Base-by-base conservation (phyloP, 2,329 filamentous ascomycete species). In the Aspergillus quadricinctus region DNA sequence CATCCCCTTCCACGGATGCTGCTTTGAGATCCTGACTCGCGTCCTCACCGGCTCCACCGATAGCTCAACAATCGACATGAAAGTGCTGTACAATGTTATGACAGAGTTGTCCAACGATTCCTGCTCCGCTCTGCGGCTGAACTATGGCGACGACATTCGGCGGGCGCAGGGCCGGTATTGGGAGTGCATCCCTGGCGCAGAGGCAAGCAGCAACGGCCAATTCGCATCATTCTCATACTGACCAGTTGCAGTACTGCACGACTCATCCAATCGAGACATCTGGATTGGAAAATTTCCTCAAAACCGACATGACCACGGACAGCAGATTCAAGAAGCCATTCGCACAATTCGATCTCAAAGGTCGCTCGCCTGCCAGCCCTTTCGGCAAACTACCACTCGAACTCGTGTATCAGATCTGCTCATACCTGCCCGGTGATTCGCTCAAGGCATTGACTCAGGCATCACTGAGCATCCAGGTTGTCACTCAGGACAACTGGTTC, bases 91-190 rank as follows among this genome's bases (percentile, higher is more conserved):
- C 54, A 41, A 59, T 27, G 53, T 54, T 40, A 60, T 63, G 62
- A 57, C 51, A 3, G 37, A 51, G 7, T 21, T 61, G 21, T 56
- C 52, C 52, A 64, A 64, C 48, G 46, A 49, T 6, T 53, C 58
- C 10, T 48, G 52, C 17, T 59, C 57, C 2, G 58, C 62, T 2
- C 25, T 64, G 27, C 52, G 60, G 5, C 48, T 64, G n/a, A 57
- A 45, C 46, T 64, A 64, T 11, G 62, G 62, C 9, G 50, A 56
- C 10, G 61, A 64, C 41, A 50, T 63, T 17, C 31, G 41, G 14
- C 57, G 54, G n/a, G 58, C 62, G 3, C 62, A 64, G 28, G 61
- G 62, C n/a, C 62, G 61, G 41, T 63, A 63, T 35, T 64, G 62
- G 62, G 61, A 63, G 37, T 63, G 59, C 43, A 60, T 63, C 14